Evolutionary conservation across 2,329 filamentous ascomycete genomes (phyloP).

Genomic region (Aureobasidium sp.): DNA sequence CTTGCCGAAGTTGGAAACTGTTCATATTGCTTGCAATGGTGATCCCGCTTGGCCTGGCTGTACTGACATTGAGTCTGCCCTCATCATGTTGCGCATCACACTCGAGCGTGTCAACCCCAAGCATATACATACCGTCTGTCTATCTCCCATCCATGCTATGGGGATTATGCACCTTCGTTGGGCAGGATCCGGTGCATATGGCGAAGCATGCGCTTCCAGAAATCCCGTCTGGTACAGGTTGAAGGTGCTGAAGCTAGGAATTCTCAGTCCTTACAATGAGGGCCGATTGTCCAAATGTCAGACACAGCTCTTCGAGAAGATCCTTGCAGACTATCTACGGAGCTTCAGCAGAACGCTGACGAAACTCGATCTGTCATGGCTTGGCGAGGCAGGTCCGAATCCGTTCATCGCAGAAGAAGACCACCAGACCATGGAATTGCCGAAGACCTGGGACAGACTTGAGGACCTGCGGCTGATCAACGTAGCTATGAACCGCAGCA

Average conservation of each 20-base stretch:
- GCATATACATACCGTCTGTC: slow-evolving; percentile 17
- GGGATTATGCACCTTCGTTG: slow-evolving; percentile 27
- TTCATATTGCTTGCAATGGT: slow-evolving; percentile 21
- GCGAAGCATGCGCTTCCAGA: slow-evolving; percentile 9
- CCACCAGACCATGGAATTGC: not conserved
- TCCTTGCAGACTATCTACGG: slow-evolving; percentile 24
- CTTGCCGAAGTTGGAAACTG: slow-evolving; percentile 14
- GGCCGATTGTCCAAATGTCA: slow-evolving; percentile 18
- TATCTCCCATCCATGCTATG: slow-evolving; percentile 23
- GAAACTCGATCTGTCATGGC: slow-evolving; percentile 24
- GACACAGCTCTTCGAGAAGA: slow-evolving; percentile 21
- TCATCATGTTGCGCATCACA: slow-evolving; percentile 21
- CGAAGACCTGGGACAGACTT: not conserved
- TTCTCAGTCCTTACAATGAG: slow-evolving; percentile 19
- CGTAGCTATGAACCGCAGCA: not conserved
- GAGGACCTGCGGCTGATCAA: not conserved
- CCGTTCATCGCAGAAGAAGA: slow-evolving; percentile 15
- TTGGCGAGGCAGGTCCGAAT: slow-evolving; percentile 21
- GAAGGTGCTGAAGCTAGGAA: slow-evolving; percentile 20
- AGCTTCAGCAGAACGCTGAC: slow-evolving; percentile 22
- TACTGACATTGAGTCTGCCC: slow-evolving; percentile 19
- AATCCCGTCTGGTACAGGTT: slow-evolving; percentile 20
- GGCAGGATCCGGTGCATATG: slow-evolving; percentile 21
- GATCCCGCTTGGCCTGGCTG: slow-evolving; percentile 23
- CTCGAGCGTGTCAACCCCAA: slow-evolving; percentile 19